phyloP scores from a whole-genome alignment of 164 flowering plant species.

The Pachysandra terminalis region DNA sequence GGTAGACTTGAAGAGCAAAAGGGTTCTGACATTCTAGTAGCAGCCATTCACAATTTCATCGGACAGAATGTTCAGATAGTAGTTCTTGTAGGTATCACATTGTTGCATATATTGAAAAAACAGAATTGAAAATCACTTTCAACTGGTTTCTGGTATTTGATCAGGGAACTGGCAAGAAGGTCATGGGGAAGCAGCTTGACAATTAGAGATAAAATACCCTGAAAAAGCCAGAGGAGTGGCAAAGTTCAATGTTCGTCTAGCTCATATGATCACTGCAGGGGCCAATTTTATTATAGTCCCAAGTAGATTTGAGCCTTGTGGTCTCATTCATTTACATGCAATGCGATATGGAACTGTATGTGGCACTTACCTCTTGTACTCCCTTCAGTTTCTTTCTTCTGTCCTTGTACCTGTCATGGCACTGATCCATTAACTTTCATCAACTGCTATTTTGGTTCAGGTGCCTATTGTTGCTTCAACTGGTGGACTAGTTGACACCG shows the following conservation, averaged over 20 bases:
- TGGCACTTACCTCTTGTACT: too few species aligned
- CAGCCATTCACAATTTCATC: neutral
- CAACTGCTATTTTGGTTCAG: too few species aligned
- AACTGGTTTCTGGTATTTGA: too few species aligned
- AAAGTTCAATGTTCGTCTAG: constrained; percentile 51
- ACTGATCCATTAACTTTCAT: too few species aligned
- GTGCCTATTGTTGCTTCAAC: too few species aligned
- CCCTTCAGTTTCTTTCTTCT: too few species aligned
- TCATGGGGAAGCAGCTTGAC: constrained; percentile 47
- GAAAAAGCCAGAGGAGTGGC: constrained; percentile 54
- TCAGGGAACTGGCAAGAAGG: constrained; percentile 64
- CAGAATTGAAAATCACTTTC: too few species aligned
- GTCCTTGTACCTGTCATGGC: too few species aligned
- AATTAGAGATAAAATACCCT: constrained; percentile 49
- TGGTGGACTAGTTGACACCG: too few species aligned
- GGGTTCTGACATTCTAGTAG: neutral
- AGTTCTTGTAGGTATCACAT: neutral
- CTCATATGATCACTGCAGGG: constrained; percentile 64
- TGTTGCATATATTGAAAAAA: too few species aligned
- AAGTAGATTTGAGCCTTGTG: constrained; percentile 74
- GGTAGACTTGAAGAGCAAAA: neutral
- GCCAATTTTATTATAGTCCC: constrained; percentile 58
- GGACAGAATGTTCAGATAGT: neutral
- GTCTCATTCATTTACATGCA: constrained; percentile 69
- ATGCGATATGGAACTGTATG: constrained; percentile 68